These are phyloP conservation scores for Trypanosoma lewisi DNA, from an alignment of 208 protist genomes.

Conservation along the genomic window DNA sequence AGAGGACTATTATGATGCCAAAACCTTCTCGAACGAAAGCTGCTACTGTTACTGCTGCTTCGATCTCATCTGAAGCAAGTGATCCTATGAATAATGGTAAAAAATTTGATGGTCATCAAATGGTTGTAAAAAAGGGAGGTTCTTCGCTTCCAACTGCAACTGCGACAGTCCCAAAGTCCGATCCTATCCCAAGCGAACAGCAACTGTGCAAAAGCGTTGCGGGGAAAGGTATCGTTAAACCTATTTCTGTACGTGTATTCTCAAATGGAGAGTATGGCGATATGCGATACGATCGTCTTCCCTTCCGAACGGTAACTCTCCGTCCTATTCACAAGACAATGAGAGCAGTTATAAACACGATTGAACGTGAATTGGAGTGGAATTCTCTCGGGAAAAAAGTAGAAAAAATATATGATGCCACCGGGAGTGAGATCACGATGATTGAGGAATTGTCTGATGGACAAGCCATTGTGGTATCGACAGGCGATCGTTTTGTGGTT, in stretches of 20 bases:
- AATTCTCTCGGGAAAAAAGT: constrained; percentile 61
- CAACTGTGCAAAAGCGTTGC: background rate
- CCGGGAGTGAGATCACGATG: constrained; percentile 60
- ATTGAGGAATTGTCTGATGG: constrained; percentile 57
- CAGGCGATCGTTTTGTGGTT: constrained; percentile 83
- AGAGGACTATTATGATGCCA: background rate
- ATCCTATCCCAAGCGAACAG: background rate
- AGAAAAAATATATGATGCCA: constrained; percentile 74
- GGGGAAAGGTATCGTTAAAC: constrained; percentile 26
- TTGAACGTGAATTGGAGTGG: constrained; percentile 85
- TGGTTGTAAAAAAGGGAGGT: background rate
- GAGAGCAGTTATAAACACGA: constrained; percentile 51
- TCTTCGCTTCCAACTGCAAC: constrained; percentile 6
- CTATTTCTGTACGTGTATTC: constrained; percentile 80
- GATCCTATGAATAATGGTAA: background rate
- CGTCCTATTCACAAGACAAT: constrained; percentile 83
- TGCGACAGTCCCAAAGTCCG: background rate
- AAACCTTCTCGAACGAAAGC: background rate
- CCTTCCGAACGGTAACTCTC: constrained; percentile 78
- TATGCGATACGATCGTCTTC: constrained; percentile 39
- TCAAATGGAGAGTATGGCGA: constrained; percentile 89
- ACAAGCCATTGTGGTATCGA: constrained; percentile 70
- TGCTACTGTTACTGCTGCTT: too few relatives aligned
- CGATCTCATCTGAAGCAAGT: background rate
- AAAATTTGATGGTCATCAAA: background rate